Base-by-base conservation (phyloP, 495 filamentous ascomycete species). In the Aspergillus avenaceus region DNA sequence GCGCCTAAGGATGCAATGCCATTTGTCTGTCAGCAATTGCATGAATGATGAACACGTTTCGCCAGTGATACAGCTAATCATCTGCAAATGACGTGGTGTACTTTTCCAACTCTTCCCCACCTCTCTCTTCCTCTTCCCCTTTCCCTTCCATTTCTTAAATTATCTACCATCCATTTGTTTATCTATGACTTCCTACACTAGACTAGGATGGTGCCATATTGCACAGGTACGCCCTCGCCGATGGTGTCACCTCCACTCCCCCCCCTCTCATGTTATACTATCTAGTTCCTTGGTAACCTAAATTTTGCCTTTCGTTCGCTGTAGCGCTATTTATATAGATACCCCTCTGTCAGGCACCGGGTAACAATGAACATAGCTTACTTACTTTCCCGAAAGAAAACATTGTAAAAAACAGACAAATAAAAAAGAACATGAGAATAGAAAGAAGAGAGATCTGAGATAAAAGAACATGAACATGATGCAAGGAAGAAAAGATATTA, bases 1-100 rank as follows among this genome's bases (percentile, higher is more conserved):
- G 59, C 59, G 59, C 59, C 48, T 61, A 61, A 58, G 27, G 52
- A 47, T 40, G 36, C 21, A 37, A 22, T 45, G 23, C 29, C 49
- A 60, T 60, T 53, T 60, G 58, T 49, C 52, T 37, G 48, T 13
- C n/a, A 36, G 18, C 9, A 4, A 34, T 31, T 46, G 26, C 26
- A 22, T 22, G 27, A 31, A 28, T 21, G 34, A 7, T 21, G 34
- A 38, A 38, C 42, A 45, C 42, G 42, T 45, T 32, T 28, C 29
- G 42, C 42, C 42, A 45, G 29, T 45, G 25, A 45, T 9, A 21
- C n/a, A 14, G 4, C 25, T 24, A 11, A 32, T 41, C 37, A 24
- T 16, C 5, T 21, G 28, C 37, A 27, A 5, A 38, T 38, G 34
- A 38, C 34, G 34, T 38, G 34, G n/a, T n/a, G n/a, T n/a, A n/a